Evolutionary conservation across 1,284 basidiomycete species (phyloP).

Genomic region (Coniophora puteana): DNA sequence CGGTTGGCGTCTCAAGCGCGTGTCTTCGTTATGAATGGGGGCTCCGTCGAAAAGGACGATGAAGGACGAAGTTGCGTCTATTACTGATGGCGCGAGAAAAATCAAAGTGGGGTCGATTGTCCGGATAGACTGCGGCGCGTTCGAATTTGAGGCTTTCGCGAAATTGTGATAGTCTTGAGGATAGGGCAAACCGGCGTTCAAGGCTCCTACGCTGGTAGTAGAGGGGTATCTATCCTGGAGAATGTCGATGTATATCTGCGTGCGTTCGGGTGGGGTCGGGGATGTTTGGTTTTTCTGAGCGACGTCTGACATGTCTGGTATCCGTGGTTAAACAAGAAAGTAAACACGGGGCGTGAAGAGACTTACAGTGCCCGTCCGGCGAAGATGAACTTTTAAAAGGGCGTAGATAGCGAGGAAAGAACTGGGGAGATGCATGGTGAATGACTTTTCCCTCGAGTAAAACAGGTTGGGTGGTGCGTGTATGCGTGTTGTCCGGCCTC

Average conservation of each 20-base stretch:
- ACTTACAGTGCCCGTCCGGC: slow-evolving; percentile 34
- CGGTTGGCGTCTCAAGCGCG: slow-evolving; percentile 40
- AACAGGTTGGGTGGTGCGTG: slow-evolving; percentile 12
- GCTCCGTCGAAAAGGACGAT: slow-evolving; percentile 47
- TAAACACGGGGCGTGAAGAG: slow-evolving; percentile 32
- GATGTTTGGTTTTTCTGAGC: slow-evolving; percentile 13
- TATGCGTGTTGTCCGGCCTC: slow-evolving; percentile 18
- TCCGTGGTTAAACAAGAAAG: slow-evolving; percentile 33
- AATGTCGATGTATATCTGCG: slow-evolving; percentile 58
- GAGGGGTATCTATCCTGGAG: no score
- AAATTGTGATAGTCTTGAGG: slow-evolving; percentile 15
- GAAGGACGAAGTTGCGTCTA: slow-evolving; percentile 50
- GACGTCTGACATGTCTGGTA: slow-evolving; percentile 19
- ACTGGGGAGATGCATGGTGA: slow-evolving; percentile 22
- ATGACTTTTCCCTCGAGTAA: no score
- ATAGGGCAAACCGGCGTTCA: slow-evolving; percentile 8
- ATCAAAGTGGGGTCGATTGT: slow-evolving; percentile 63
- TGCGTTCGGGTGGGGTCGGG: slow-evolving; percentile 30
- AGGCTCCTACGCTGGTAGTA: no score
- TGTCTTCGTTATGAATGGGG: slow-evolving; percentile 47
- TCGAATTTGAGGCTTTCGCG: slow-evolving; percentile 28
- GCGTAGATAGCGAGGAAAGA: slow-evolving; percentile 25
- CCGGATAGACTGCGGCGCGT: slow-evolving; percentile 46
- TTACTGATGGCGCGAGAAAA: slow-evolving; percentile 41
- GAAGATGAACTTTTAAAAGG: no score